These are phyloP conservation scores for Fusarium sp. DNA, from an alignment of 2,329 filamentous ascomycete species.

Conservation along the genomic window DNA sequence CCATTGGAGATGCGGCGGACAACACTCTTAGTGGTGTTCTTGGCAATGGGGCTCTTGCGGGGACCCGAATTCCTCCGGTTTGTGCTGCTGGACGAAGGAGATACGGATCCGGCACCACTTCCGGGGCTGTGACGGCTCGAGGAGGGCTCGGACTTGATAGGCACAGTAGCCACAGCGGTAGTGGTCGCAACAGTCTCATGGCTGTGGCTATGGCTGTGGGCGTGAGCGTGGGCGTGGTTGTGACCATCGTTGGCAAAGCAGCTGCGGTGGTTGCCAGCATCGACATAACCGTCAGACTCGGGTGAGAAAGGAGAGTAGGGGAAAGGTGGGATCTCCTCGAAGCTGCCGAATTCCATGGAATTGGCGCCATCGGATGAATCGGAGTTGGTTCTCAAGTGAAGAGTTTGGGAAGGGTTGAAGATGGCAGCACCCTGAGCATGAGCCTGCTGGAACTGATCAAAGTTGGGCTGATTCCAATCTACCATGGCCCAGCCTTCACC, in stretches of 20 bases:
- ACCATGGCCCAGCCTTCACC: conserved; percentile 90
- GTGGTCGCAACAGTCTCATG: conserved; percentile 72
- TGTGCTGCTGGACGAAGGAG: conserved; percentile 68
- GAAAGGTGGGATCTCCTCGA: conserved; percentile 78
- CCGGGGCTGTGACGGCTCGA: conserved; percentile 69
- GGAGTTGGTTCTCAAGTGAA: conserved; percentile 87
- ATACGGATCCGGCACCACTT: conserved; percentile 67
- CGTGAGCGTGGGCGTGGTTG: conserved; percentile 52
- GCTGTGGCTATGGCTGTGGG: conserved; percentile 16
- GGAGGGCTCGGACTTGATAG: conserved; percentile 66
- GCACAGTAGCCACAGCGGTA: conserved; percentile 72
- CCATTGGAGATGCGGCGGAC: conserved; percentile 79
- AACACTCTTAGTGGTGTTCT: conserved; percentile 78
- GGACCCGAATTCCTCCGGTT: conserved; percentile 72
- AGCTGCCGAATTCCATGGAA: conserved; percentile 77
- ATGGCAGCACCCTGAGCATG: conserved; percentile 71
- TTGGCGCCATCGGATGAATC: conserved; percentile 80
- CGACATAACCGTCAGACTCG: conserved; percentile 77
- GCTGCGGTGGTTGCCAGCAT: conserved; percentile 67
- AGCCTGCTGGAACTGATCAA: conserved; percentile 65
- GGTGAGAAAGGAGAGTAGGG: conserved; percentile 84
- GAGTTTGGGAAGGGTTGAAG: conserved; percentile 90
- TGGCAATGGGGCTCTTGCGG: conserved; percentile 81
- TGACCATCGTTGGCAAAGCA: conserved; percentile 67
- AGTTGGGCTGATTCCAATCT: conserved; percentile 74